Base-by-base conservation (phyloP, 1,284 basidiomycete genomes). In the Ceratobasidium sp. region DNA sequence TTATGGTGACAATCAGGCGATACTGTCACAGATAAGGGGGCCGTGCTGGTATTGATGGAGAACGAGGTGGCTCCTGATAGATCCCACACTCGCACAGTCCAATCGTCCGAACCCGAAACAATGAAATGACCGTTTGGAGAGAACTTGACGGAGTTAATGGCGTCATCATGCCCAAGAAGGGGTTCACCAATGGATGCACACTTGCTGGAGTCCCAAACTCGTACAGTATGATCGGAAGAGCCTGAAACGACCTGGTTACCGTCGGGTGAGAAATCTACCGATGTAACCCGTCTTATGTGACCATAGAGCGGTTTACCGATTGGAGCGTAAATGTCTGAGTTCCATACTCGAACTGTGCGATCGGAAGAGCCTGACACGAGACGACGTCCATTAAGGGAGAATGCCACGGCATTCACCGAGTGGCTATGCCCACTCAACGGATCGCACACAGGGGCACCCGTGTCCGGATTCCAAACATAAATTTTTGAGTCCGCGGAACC, bases 231-330 rank as follows among this genome's bases (percentile, higher is more conserved):
- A 53, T 78, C 70, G 4, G 10, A 4, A 5, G 77, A 61, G 55
- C 77, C 69, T 4, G 77, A 78, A 26, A 73, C 56, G 28, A 78
- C n/a, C 10, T 51, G 56, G n/a, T 7, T 10, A 10, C 70, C 56
- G 44, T 73, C 69, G 18, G 77, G 77, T 10, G 77, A 78, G 70
- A 63, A 78, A 13, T 58, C 58, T 5, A 78, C 56, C 5, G 77
- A 73, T 23, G n/a, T 7, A 23, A 73, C 60, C 53, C 12, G 9
- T 12, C 18, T 46, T 15, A n/a, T 78, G 44, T 78, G 77, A 3
- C 67, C 77, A 20, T 42, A 20, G 9, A 77, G 51, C 10, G 46
- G 9, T 23, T 40, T 33, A 15, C 23, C 60, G 13, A 42, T 10
- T 28, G 33, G 39, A 12, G n/a, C 46, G 33, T 67, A 66, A 23